These are phyloP conservation scores for Thermochaetoides thermophila DNA, from an alignment of 495 filamentous ascomycete genomes.

Conservation along the genomic window DNA sequence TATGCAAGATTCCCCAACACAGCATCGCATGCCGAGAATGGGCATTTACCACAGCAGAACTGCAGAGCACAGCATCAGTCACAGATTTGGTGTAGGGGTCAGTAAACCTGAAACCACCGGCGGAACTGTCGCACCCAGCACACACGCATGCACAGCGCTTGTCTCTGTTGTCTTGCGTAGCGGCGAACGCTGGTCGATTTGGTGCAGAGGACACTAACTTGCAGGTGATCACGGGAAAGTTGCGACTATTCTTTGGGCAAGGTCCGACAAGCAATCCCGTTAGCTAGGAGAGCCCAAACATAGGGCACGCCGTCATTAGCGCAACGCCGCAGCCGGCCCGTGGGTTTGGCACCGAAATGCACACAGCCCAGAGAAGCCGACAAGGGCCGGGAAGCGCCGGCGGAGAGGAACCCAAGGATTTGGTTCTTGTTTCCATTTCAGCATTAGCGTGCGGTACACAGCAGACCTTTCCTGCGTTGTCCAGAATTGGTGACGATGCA, in stretches of 20 bases:
- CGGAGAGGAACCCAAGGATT: constrained; percentile 3
- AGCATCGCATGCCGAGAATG: neutral
- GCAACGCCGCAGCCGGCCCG: no score
- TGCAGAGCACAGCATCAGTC: neutral
- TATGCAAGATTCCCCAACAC: no score
- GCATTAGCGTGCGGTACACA: constrained; percentile 1
- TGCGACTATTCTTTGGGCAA: no score
- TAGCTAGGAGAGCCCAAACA: no score
- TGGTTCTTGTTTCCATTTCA: constrained; percentile 1
- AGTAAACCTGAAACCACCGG: neutral
- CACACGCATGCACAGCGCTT: neutral
- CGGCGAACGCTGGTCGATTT: no score
- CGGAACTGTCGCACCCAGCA: neutral
- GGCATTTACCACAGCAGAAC: neutral
- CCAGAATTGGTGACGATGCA: no score
- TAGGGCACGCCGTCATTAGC: no score
- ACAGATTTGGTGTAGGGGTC: neutral
- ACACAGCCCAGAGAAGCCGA: neutral
- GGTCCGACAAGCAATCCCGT: no score
- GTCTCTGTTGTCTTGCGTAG: neutral
- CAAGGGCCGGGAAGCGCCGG: neutral
- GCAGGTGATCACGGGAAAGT: no score
- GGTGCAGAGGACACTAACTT: no score
- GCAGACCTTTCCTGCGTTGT: no score
- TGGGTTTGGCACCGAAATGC: no score